Base-by-base conservation (phyloP, 192 early-diverging fungal genomes). In the Entomortierella lignicola region DNA sequence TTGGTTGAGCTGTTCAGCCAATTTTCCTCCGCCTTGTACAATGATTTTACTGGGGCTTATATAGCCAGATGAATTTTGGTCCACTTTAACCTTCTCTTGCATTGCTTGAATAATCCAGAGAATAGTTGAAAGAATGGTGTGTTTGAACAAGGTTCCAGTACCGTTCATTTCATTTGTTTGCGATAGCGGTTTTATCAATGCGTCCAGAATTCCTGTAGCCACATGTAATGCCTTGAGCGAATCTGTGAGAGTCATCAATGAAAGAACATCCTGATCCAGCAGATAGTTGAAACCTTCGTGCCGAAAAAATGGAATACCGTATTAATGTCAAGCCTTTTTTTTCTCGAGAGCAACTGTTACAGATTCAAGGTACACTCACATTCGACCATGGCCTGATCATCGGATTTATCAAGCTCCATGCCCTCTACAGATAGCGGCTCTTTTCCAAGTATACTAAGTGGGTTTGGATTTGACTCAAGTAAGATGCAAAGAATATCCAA, bases 401-500 rank as follows among this genome's bases (percentile, higher is more conserved):
- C 55, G n/a, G 72, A 64, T 11, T 25, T 51, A 25, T 77, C 69
- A 1, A 74, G 29, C 8, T 84, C 83, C 56, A 69, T 74, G 26
- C 21, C 34, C 15, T 56, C 30, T 30, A 60, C n/a, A 15, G 32
- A 27, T 37, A 34, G 15, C 8, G 26, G 20, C 15, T 58, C 47
- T 25, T 54, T 60, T 42, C 73, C 67, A 50, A 71, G 63, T 0
- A 86, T 30, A 32, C 37, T 57, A 6, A 86, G 54, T 18, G 85
- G 84, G 42, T 83, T 52, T 0, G 74, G n/a, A 12, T 59, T 66
- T 43, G 79, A 87, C 15, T 82, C 69, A 21, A 86, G 58, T 11
- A 88, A 39, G 5, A 56, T 69, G 15, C 75, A 85, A 8, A 88
- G 48, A 34, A 88, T 77, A 31, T 88, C 87, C 34, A 85, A 50